These are phyloP conservation scores for Misopates orontium DNA, from an alignment of 257 asterid genomes.

Conservation along the genomic window DNA sequence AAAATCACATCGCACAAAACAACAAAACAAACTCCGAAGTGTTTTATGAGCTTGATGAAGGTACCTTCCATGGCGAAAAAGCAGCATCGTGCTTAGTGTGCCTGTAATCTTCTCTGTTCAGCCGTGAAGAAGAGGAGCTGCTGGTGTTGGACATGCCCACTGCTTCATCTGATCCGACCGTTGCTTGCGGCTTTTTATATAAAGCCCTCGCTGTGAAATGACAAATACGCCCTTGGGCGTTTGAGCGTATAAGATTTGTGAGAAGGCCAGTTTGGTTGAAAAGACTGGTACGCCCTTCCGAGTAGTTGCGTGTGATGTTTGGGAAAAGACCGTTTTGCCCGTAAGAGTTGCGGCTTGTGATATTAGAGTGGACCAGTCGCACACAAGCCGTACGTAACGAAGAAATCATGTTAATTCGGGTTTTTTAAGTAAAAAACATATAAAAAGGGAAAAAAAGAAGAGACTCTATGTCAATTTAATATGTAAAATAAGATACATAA, in stretches of 20 bases:
- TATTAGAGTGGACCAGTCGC: not conserved
- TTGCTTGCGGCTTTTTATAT: conserved; percentile 20
- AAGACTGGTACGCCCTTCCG: not conserved
- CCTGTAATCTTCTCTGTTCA: conserved; percentile 70
- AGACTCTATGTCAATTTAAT: not conserved
- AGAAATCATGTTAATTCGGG: not conserved
- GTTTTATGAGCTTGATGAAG: not conserved
- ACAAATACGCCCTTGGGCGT: not conserved
- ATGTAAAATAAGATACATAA: not conserved
- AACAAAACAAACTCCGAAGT: not conserved
- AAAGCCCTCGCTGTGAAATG: conserved; percentile 2
- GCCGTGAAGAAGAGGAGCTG: too few relatives aligned
- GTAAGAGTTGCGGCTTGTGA: not conserved
- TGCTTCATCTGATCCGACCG: conserved; percentile 24
- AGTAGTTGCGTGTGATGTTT: not conserved
- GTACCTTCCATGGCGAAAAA: conserved; percentile 89
- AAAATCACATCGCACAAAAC: conserved; percentile 10
- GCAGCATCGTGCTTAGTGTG: conserved; percentile 80
- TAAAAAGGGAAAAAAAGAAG: not conserved
- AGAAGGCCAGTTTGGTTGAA: not conserved
- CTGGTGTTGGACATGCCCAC: conserved; percentile 19
- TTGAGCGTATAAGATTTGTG: not conserved
- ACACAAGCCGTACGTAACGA: not conserved
- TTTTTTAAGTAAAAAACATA: not conserved
- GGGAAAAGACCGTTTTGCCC: not conserved